Conservation (phyloP, 1,139 yeast genomes). For the Yarrowia galli region DNA sequence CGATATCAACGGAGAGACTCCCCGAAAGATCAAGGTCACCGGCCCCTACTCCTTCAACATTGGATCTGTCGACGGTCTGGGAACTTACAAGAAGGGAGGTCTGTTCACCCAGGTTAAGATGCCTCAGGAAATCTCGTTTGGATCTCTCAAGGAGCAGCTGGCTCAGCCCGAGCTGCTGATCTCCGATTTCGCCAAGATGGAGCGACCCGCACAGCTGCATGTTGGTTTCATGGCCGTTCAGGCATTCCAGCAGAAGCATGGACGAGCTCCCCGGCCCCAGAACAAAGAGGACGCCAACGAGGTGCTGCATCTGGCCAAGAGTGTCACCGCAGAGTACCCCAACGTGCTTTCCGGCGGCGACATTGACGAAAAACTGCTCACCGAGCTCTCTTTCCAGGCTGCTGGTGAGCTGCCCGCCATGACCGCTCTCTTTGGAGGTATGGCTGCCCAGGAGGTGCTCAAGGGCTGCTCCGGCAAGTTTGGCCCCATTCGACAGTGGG, state of each 20-base stretch:
- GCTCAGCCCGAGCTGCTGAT: slow-evolving; percentile 76
- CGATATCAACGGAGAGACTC: slow-evolving; percentile 70
- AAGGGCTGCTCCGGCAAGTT: slow-evolving; percentile 96
- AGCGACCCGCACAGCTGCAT: slow-evolving; percentile 88
- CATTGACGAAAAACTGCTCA: slow-evolving; percentile 70
- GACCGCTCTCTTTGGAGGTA: slow-evolving; percentile 91
- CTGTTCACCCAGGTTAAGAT: slow-evolving; percentile 90
- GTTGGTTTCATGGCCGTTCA: slow-evolving; percentile 91
- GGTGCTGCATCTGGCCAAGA: slow-evolving; percentile 64
- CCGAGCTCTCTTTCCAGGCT: slow-evolving; percentile 81
- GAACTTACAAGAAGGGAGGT: slow-evolving; percentile 82
- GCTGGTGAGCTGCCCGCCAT: slow-evolving; percentile 91
- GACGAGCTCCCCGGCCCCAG: slow-evolving; percentile 77
- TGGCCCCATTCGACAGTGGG: slow-evolving; percentile 86
- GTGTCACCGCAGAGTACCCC: slow-evolving; percentile 67
- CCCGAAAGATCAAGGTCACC: slow-evolving; percentile 78
- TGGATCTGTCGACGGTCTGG: slow-evolving; percentile 60
- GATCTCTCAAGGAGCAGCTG: slow-evolving; percentile 70
- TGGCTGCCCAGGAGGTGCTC: slow-evolving; percentile 94
- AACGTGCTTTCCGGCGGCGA: slow-evolving; percentile 60
- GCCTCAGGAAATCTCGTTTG: slow-evolving; percentile 69
- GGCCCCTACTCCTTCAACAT: slow-evolving; percentile 94
- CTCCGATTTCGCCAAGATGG: slow-evolving; percentile 93
- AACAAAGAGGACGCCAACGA: slow-evolving; percentile 78
- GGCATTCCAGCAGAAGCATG: slow-evolving; percentile 70